phyloP scores from a whole-genome alignment of 2,329 filamentous ascomycete species.

The Ceratocystis eucalypticola region DNA sequence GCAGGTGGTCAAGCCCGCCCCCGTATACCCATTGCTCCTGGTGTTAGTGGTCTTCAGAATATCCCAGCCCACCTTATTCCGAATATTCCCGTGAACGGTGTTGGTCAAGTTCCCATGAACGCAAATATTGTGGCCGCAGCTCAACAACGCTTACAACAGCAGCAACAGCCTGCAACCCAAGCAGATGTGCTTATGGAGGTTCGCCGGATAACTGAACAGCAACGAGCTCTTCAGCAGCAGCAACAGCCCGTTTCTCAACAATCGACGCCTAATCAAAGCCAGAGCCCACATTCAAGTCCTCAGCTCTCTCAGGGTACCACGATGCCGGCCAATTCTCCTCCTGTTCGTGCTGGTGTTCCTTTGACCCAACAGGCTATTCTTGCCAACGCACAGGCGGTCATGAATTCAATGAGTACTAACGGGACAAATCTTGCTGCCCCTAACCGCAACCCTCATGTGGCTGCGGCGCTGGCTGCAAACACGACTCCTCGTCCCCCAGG shows the following conservation, averaged over 20 bases:
- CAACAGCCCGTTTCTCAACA: slow-evolving; percentile 26
- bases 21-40: slow-evolving; percentile 41
- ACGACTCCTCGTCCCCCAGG: slow-evolving; percentile 21
- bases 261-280: slow-evolving; percentile 23
- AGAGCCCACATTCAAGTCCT: slow-evolving; percentile 28
- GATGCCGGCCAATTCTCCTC: slow-evolving; percentile 25
- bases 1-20: slow-evolving; percentile 34
- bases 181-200: slow-evolving; percentile 48
- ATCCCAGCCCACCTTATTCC: slow-evolving; percentile 37
- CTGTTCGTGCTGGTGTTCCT: slow-evolving; percentile 13
- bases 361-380: slow-evolving; percentile 16
- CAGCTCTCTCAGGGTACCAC: slow-evolving; percentile 33
- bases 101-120: slow-evolving; percentile 59
- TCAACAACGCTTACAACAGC: slow-evolving; percentile 33
- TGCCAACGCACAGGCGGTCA: slow-evolving; percentile 9
- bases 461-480: slow-evolving; percentile 6
- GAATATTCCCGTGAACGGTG: slow-evolving; percentile 44
- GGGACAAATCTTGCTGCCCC: slow-evolving; percentile 17
- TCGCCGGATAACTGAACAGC: slow-evolving; percentile 53
- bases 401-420: slow-evolving; percentile 16
- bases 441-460: slow-evolving; percentile 12
- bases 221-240: slow-evolving; percentile 40
- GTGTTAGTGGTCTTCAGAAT: slow-evolving; percentile 37
- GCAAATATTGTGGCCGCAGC: slow-evolving; percentile 28
- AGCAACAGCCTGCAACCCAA: slow-evolving; percentile 36